Evolutionary conservation across 768 basidiomycete species (phyloP), one percentile per base, ranked within the genome.

Genomic region (Dioszegia aurantiaca): DNA sequence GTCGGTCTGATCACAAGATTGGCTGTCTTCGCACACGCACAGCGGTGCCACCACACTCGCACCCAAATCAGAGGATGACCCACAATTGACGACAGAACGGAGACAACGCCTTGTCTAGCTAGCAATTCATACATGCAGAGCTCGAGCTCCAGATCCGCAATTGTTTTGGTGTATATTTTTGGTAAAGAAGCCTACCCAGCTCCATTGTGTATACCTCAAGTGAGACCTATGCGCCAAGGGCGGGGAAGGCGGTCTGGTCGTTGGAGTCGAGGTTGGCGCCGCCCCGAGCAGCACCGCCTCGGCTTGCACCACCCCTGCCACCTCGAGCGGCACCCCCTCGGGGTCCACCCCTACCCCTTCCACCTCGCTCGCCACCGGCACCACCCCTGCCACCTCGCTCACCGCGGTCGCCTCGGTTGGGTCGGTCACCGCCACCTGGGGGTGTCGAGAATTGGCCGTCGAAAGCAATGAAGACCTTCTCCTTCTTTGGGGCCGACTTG

Each of bases 391-490:
- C 70, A n/a, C 82, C 81, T 60, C 85, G 80, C 54, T 80, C 80
- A 27, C 86, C 81, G 4, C 46, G 46, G 60, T 83, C 79, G 19
- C 46, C 28, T 27, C 65, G 58, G 19, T 62, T 36, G 24, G 62
- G 60, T 53, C 79, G 73, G 55, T 72, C 69, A 49, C 78, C 68
- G 47, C 59, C 55, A 24, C 59, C 59, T 17, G 61, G 36, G 54
- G 90, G 90, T 64, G 87, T 86, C 42, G 90, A 87, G 75, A 91
- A 92, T 69, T 83, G 88, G 55, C 85, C 88, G 16, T 95, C 90
- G 76, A 97, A 89, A 73, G 94, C 91, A 72, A 98, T 81, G 80
- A 82, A 89, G 68, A 90, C 84, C 78, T 94, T 95, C 77, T 90
- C 74, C 70, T 75, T 75, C 68, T 73, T 75, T 54, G 69, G 42